phyloP scores from a whole-genome alignment of 495 filamentous ascomycete genomes.

The Lasiosphaeria hispida region DNA sequence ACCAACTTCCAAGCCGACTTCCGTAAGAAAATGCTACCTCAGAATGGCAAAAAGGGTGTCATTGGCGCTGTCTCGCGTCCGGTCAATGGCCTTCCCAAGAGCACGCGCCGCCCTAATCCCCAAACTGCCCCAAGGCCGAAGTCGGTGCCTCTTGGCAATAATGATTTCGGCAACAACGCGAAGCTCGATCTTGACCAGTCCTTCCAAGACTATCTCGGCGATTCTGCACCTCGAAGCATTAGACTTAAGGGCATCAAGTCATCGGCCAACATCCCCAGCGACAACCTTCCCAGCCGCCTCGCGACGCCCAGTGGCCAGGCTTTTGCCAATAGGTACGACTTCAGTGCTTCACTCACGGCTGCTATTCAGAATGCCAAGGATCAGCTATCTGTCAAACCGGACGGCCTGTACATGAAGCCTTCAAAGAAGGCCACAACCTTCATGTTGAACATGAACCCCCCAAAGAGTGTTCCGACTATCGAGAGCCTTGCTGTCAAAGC shows the following conservation, averaged over 20 bases:
- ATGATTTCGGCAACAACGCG: slow-evolving; percentile 65
- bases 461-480: slow-evolving; percentile 13
- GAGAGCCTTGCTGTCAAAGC: slow-evolving; percentile 12
- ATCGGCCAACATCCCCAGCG: slow-evolving; percentile 43
- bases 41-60: slow-evolving; percentile 52
- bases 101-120: slow-evolving; percentile 57
- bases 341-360: slow-evolving; percentile 79
- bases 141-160: slow-evolving; percentile 61
- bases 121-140: slow-evolving; percentile 51
- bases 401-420: slow-evolving; percentile 52
- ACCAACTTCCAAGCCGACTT: slow-evolving; percentile 94
- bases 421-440: slow-evolving; percentile 30
- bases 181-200: slow-evolving; percentile 58
- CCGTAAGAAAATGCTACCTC: slow-evolving; percentile 64
- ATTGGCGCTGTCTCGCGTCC: slow-evolving; percentile 55
- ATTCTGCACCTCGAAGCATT: slow-evolving; percentile 41
- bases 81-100: slow-evolving; percentile 66
- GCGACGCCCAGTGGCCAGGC: slow-evolving; percentile 66
- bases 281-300: slow-evolving; percentile 46
- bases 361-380: slow-evolving; percentile 71
- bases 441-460: slow-evolving; percentile 15
- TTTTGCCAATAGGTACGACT: slow-evolving; percentile 91
- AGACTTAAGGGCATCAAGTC: slow-evolving; percentile 54
- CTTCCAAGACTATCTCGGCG: slow-evolving; percentile 53
- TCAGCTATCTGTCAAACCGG: slow-evolving; percentile 47